phyloP scores from a whole-genome alignment of 495 filamentous ascomycete genomes.

The Lasiosphaeris hirsuta region DNA sequence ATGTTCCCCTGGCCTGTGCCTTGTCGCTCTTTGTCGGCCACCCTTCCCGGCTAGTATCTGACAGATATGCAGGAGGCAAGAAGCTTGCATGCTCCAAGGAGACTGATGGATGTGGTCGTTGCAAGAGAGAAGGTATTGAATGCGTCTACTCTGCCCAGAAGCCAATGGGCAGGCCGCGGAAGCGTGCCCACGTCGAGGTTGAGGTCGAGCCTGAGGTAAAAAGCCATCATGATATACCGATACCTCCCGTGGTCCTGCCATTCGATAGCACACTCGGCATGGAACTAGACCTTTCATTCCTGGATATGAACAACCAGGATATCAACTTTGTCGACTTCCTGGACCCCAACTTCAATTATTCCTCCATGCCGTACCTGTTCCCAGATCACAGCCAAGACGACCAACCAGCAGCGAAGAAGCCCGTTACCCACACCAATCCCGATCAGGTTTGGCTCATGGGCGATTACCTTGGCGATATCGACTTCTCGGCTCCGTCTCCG shows the following conservation, averaged over 20 bases:
- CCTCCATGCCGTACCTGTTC: neutral
- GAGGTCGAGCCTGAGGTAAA: neutral
- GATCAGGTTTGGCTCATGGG: neutral
- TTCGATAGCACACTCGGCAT: constrained; percentile 24
- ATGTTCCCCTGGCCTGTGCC: constrained; percentile 26
- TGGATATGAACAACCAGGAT: constrained; percentile 28
- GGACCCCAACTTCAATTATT: neutral
- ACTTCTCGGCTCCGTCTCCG: constrained; percentile 10
- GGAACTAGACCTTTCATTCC: constrained; percentile 34
- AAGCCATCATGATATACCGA: neutral
- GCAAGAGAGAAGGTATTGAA: constrained; percentile 48
- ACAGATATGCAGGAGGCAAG: constrained; percentile 43
- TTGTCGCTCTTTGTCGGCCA: neutral
- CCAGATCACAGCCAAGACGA: neutral
- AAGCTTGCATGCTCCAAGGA: constrained; percentile 63
- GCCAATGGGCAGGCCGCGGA: constrained; percentile 59
- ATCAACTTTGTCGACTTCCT: constrained; percentile 31
- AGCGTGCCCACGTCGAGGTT: constrained; percentile 45
- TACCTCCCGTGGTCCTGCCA: constrained; percentile 7
- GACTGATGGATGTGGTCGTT: constrained; percentile 52
- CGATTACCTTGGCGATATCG: constrained; percentile 11
- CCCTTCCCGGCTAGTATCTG: neutral
- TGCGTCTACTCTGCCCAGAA: constrained; percentile 61
- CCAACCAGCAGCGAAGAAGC: neutral
- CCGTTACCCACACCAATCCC: neutral